Conservation (phyloP, 2,329 filamentous ascomycete genomes). For the Stachybotrys echinatus region DNA sequence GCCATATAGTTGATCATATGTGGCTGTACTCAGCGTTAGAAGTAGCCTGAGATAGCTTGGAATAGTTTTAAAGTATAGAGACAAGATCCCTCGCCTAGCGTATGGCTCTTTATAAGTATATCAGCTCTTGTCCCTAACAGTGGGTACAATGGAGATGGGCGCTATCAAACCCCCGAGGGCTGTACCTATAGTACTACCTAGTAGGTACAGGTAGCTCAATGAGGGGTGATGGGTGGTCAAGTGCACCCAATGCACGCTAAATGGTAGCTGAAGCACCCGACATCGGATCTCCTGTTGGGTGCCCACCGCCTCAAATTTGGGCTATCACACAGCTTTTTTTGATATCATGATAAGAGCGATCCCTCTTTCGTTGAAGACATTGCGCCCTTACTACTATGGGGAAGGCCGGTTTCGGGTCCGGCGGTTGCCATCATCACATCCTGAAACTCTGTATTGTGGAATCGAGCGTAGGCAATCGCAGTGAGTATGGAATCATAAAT, state of each 20-base stretch:
- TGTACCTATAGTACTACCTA: too few species aligned
- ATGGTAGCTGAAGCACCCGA: constrained; percentile 4
- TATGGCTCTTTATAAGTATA: too few species aligned
- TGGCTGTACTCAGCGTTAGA: too few species aligned
- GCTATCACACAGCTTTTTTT: constrained; percentile 1
- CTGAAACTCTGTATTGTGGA: not conserved
- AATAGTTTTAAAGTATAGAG: too few species aligned
- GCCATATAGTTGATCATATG: too few species aligned
- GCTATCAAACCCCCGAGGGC: too few species aligned
- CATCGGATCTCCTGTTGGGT: constrained; percentile 2
- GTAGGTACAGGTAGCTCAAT: too few species aligned
- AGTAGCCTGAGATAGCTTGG: too few species aligned
- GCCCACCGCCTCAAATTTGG: constrained; percentile 1
- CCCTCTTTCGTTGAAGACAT: not conserved
- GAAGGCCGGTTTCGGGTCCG: not conserved
- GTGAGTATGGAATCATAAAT: not conserved
- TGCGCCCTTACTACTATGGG: not conserved
- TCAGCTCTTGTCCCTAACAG: too few species aligned
- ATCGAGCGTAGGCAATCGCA: not conserved
- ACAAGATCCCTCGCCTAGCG: too few species aligned
- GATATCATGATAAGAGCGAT: not conserved
- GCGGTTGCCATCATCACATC: not conserved
- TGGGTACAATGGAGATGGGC: too few species aligned
- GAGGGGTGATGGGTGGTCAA: constrained; percentile 3
- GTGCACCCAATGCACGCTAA: constrained; percentile 3